Conservation (phyloP, 2,329 filamentous ascomycete species). For the Paraconiothyrium brasiliense region DNA sequence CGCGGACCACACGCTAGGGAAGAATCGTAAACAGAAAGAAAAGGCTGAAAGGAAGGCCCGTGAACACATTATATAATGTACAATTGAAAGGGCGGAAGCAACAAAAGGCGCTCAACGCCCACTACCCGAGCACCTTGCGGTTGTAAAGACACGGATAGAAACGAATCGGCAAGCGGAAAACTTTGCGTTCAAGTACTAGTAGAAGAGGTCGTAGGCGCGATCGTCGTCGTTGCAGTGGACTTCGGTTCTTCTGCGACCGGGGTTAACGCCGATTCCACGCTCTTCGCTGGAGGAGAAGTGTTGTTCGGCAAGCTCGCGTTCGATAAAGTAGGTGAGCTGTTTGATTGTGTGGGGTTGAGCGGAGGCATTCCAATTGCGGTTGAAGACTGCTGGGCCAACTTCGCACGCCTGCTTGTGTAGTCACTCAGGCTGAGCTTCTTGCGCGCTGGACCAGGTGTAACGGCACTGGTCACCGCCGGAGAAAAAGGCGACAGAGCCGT, state of each 20-base stretch:
- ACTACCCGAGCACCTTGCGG: conserved; percentile 23
- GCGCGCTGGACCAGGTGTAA: conserved; percentile 53
- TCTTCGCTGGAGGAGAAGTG: conserved; percentile 40
- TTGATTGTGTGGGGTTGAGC: conserved; percentile 34
- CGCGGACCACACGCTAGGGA: conserved; percentile 19
- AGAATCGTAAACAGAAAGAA: conserved; percentile 20
- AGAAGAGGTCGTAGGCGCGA: conserved; percentile 18
- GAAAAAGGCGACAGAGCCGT: conserved; percentile 45
- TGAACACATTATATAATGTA: conserved; percentile 48
- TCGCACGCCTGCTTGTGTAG: conserved; percentile 57
- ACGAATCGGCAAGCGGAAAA: conserved; percentile 24
- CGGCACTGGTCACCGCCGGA: conserved; percentile 52
- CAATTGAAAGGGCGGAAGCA: conserved; percentile 26
- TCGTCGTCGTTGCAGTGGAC: conserved; percentile 23
- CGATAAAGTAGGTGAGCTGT: conserved; percentile 45
- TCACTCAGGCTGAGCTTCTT: conserved; percentile 64
- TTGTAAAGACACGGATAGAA: conserved; percentile 16
- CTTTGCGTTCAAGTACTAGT: conserved; percentile 36
- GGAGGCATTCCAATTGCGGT: conserved; percentile 35
- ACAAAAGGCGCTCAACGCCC: conserved; percentile 30
- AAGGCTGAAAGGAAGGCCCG: conserved; percentile 22
- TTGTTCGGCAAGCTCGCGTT: conserved; percentile 41
- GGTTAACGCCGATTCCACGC: conserved; percentile 35
- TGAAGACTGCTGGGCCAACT: conserved; percentile 42
- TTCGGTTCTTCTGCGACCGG: conserved; percentile 40